phyloP scores from a whole-genome alignment of 2,329 filamentous ascomycete species.

The Aspergillus sp. region DNA sequence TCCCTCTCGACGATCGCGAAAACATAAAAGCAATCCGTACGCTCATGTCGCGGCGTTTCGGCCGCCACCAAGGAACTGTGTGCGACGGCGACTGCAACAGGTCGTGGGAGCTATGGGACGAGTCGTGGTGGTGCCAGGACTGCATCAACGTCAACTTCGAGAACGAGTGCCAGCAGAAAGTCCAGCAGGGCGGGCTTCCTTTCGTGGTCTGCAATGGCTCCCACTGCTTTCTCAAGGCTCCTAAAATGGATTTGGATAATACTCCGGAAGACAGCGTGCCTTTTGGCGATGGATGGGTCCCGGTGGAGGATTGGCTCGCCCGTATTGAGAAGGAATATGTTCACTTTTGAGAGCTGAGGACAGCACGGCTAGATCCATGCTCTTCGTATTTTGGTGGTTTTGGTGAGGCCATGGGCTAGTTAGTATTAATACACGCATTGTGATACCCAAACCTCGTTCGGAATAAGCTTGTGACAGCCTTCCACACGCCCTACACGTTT shows the following conservation, averaged over 20 bases:
- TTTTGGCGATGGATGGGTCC: neutral
- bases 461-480: no score
- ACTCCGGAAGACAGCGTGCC: neutral
- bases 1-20: neutral
- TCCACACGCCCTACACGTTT: no score
- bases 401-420: no score
- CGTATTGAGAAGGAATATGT: neutral
- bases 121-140: neutral
- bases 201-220: neutral
- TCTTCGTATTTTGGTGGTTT: no score
- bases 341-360: no score
- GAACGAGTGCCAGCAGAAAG: neutral
- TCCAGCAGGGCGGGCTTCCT: neutral
- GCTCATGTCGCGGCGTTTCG: neutral
- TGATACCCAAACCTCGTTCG: no score
- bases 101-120: neutral
- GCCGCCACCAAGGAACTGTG: neutral
- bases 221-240: neutral
- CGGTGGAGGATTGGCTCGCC: neutral
- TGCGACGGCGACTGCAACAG: neutral
- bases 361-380: no score
- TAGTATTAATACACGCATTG: no score
- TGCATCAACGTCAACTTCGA: neutral
- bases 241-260: neutral
- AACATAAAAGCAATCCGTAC: neutral